Conservation (phyloP, 176 grass and related monocot species). For the Metroxylon sagu region DNA sequence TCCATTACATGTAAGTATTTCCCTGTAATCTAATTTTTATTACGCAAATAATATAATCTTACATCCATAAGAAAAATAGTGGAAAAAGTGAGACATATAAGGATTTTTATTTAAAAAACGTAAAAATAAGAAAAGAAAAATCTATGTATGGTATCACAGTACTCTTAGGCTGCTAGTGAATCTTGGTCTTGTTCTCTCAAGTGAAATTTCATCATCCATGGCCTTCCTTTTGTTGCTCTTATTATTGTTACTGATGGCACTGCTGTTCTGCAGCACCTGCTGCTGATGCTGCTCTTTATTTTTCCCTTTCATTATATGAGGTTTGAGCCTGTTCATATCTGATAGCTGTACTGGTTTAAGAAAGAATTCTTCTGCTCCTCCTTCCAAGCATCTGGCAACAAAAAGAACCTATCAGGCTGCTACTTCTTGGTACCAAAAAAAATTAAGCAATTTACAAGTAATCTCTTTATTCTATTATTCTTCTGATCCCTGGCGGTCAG, state of each 20-base stretch:
- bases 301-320: constrained; percentile 67
- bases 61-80: too few species aligned
- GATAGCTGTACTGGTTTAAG: constrained; percentile 85
- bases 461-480: too few species aligned
- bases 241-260: constrained; percentile 17
- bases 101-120: too few species aligned
- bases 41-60: too few species aligned
- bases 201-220: constrained; percentile 34
- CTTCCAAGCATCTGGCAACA: constrained; percentile 75
- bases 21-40: too few species aligned
- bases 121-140: too few species aligned
- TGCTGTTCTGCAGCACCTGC: constrained; percentile 28
- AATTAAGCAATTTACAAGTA: too few species aligned
- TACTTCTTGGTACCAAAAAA: too few species aligned
- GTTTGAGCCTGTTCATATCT: constrained; percentile 85
- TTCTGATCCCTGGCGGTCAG: too few species aligned
- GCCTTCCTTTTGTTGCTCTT: constrained; percentile 55
- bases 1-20: too few species aligned
- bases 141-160: background rate
- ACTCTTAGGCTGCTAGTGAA: background rate
- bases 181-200: constrained; percentile 47
- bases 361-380: constrained; percentile 91
- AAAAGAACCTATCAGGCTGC: too few species aligned
- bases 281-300: constrained; percentile 44
- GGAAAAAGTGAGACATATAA: too few species aligned